Evolutionary conservation across 139 green algal genomes (phyloP).

Genomic region (Auxenochlorella protothecoides): DNA sequence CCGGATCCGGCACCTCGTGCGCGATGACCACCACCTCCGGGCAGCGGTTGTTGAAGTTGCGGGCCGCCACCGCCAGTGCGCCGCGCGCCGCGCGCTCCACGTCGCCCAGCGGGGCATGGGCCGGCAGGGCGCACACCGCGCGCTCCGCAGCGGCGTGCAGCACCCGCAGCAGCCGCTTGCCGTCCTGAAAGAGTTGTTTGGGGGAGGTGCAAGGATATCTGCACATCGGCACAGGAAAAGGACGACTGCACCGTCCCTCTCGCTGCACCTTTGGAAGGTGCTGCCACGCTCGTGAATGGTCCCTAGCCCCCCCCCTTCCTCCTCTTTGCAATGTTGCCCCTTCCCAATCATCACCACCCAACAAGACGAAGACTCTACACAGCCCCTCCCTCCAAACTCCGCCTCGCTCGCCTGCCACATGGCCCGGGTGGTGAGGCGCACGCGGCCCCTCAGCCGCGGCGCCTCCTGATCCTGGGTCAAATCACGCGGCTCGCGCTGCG

Average conservation of each 20-base stretch:
- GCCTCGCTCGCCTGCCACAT: constrained; percentile 67
- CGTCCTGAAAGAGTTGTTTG: constrained; percentile 9
- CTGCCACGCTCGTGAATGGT: too few species aligned
- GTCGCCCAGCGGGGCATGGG: constrained; percentile 37
- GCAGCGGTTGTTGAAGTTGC: constrained; percentile 64
- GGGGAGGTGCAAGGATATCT: too few species aligned
- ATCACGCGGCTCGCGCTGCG: not conserved
- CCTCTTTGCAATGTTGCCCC: too few species aligned
- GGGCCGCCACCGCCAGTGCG: constrained; percentile 39
- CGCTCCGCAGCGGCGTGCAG: constrained; percentile 41
- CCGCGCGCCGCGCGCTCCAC: constrained; percentile 70
- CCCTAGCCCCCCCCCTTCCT: too few species aligned
- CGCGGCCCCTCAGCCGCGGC: constrained; percentile 17
- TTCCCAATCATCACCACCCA: too few species aligned
- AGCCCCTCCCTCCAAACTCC: too few species aligned
- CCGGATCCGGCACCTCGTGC: constrained; percentile 19
- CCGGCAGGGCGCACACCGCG: constrained; percentile 29
- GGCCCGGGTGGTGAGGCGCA: constrained; percentile 75
- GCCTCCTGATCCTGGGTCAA: too few species aligned
- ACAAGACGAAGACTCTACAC: too few species aligned
- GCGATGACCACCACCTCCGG: constrained; percentile 84
- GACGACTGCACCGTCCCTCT: too few species aligned
- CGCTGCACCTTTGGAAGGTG: too few species aligned
- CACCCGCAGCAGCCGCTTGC: constrained; percentile 56
- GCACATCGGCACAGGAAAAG: too few species aligned